Conservation (phyloP, 2,329 filamentous ascomycete genomes). For the Metarhizium sp. region DNA sequence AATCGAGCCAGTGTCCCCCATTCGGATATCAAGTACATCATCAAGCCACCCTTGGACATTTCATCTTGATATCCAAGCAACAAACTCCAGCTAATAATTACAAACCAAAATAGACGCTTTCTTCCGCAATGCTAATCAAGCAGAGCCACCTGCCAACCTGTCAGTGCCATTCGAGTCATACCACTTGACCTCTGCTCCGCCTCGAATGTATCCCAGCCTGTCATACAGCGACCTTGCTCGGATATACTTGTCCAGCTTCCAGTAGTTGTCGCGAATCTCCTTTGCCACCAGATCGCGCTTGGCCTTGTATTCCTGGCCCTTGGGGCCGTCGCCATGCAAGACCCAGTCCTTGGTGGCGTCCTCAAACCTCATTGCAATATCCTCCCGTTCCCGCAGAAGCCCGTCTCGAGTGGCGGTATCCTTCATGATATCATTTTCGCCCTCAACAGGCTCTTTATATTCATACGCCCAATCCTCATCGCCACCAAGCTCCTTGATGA, state of each 20-base stretch:
- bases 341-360: no score
- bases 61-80: no score
- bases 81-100: not conserved
- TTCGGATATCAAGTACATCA: not conserved
- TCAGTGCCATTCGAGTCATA: conserved; percentile 31
- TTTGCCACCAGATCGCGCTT: conserved; percentile 54
- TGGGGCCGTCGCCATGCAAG: conserved; percentile 28
- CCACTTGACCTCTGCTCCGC: conserved; percentile 60
- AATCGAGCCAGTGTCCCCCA: no score
- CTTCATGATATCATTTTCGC: no score
- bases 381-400: no score
- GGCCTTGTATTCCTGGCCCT: conserved; percentile 39
- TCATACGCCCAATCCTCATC: no score
- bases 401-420: no score
- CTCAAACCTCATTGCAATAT: no score
- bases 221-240: conserved; percentile 80
- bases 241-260: conserved; percentile 80
- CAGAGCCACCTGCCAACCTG: not conserved
- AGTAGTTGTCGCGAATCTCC: conserved; percentile 67
- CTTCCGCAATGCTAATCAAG: not conserved
- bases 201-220: conserved; percentile 10
- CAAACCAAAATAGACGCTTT: not conserved
- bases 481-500: no score
- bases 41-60: no score
- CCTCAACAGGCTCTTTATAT: no score